These are phyloP conservation scores for Blastobotrys robertii DNA, from an alignment of 805 yeast species.

Conservation along the genomic window DNA sequence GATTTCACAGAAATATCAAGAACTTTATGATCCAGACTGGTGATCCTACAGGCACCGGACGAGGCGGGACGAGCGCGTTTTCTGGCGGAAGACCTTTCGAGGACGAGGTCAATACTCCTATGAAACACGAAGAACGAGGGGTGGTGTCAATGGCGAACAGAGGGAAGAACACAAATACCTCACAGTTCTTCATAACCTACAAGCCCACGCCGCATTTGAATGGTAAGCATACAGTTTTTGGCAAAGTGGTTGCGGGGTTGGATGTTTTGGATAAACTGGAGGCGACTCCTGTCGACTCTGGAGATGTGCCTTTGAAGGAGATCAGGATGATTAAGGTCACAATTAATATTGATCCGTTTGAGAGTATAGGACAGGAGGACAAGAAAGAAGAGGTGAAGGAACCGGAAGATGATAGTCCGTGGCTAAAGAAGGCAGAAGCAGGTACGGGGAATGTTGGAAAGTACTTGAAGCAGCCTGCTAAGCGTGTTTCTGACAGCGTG, in stretches of 20 bases:
- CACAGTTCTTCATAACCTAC: constrained; percentile 82
- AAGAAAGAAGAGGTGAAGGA: constrained; percentile 3
- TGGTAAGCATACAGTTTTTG: constrained; percentile 72
- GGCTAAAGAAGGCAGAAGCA: constrained; percentile 11
- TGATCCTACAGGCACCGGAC: constrained; percentile 28
- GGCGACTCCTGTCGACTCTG: constrained; percentile 36
- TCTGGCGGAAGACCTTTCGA: constrained; percentile 36
- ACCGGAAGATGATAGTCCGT: constrained; percentile 16
- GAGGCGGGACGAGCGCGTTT: constrained; percentile 42
- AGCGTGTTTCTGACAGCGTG: background rate
- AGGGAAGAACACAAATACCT: constrained; percentile 88
- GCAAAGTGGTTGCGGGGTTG: constrained; percentile 38
- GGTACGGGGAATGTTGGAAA: constrained; percentile 13
- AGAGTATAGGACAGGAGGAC: constrained; percentile 4
- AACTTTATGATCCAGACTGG: constrained; percentile 30
- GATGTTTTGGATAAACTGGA: constrained; percentile 48
- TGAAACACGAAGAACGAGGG: constrained; percentile 71
- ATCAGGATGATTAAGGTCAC: constrained; percentile 29
- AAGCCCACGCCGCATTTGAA: constrained; percentile 62
- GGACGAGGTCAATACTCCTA: constrained; percentile 30
- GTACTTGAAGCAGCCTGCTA: constrained; percentile 10
- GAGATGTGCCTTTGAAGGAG: constrained; percentile 36
- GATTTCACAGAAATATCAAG: constrained; percentile 24
- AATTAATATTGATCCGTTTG: constrained; percentile 17
- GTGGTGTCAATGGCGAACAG: constrained; percentile 85